Evolutionary conservation across 176 grass and related monocot species (phyloP).

Genomic region (Urochloa ruziziensis): DNA sequence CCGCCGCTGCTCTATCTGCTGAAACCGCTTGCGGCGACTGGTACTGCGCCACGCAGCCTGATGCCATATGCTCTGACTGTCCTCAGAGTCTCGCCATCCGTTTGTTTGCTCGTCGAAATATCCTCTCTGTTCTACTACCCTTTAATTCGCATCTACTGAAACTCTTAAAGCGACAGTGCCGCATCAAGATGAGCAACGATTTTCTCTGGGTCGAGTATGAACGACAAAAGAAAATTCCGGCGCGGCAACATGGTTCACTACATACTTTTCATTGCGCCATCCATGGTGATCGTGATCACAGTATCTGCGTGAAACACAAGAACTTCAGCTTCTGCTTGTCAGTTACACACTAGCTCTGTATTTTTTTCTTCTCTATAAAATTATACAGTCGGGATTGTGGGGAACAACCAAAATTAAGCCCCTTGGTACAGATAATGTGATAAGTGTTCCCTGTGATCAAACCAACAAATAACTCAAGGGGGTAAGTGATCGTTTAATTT

Average conservation of each 20-base stretch:
- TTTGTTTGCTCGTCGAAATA: conserved; percentile 15
- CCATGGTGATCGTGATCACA: no score
- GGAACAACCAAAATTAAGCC: no score
- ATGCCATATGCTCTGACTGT: background rate
- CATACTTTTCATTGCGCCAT: background rate
- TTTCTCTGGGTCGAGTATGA: background rate
- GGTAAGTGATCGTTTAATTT: background rate
- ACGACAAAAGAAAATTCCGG: background rate
- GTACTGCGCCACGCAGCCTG: conserved; percentile 20
- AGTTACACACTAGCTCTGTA: background rate
- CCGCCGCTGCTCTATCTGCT: background rate
- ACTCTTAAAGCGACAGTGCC: background rate
- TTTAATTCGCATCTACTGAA: background rate
- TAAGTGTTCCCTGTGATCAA: background rate
- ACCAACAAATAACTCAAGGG: background rate
- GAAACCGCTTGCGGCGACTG: background rate
- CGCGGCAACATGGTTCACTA: background rate
- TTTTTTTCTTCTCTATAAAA: background rate
- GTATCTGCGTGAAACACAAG: background rate
- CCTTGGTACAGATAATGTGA: background rate
- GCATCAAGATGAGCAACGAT: background rate
- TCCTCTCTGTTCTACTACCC: background rate
- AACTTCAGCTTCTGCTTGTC: background rate
- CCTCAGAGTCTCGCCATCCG: background rate
- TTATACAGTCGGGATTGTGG: no score